Evolutionary conservation across 1,284 basidiomycete genomes (phyloP), one percentile per base, ranked within the genome.

Genomic region (Apiotrichum gracile): DNA sequence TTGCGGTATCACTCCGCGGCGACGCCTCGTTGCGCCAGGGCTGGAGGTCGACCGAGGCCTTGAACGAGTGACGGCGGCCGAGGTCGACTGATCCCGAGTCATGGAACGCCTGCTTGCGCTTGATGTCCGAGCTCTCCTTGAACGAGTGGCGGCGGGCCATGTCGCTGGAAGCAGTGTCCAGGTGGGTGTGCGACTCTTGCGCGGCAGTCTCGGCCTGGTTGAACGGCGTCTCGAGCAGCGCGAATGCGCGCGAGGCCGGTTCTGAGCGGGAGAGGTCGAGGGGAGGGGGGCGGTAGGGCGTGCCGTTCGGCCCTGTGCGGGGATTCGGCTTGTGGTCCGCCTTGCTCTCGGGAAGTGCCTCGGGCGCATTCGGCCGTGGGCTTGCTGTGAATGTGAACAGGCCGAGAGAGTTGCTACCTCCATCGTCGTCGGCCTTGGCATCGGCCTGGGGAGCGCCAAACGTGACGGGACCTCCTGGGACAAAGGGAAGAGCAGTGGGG

Each of bases 371-470:
- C 1, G 56, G 52, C 16, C 57, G 52, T 3, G 55, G 35, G 29
- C 54, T 54, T 38, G 55, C 48, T 1, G 49, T 52, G 26, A 56
- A 60, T 0, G 58, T 60, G 47, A 60, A 60, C 5, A 60, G 52
- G 0, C 54, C 54, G 1, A 60, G 47, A 0, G 56, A 52, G n/a
- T 51, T 40, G 4, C 14, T 24, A 22, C 13, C 24, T 19, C 13
- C 35, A 6, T 5, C 21, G 9, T 21, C 31, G 17, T 31, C 25
- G 19, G 31, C 3, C 21, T 26, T 5, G 5, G 24, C 4, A 5
- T 21, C 47, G 10, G 19, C 17, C 5, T 19, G 2, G 5, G 35
- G 14, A 7, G 25, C 22, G 16, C 34, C 34, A 10, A 37, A 25
- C 14, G 47, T 14, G n/a, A 29, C 6, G 4, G 5, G 8, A 2